Conservation (phyloP, 352 stramenopile genomes). For the Phytophthora pini region DNA sequence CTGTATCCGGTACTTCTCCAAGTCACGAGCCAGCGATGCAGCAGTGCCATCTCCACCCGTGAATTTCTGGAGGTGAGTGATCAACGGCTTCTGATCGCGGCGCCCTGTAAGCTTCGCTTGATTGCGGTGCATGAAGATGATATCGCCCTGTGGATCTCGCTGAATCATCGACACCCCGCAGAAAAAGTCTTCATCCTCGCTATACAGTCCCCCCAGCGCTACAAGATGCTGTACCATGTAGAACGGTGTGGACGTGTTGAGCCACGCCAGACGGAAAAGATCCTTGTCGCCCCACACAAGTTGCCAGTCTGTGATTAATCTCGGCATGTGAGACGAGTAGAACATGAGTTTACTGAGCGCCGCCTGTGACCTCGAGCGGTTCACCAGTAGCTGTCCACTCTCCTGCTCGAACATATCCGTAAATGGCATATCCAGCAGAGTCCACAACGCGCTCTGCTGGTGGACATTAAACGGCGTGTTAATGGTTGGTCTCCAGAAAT, state of each 20-base stretch:
- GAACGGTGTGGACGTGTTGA: conserved; percentile 77
- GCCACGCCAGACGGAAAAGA: conserved; percentile 79
- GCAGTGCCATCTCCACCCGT: conserved; percentile 68
- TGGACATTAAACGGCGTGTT: conserved; percentile 82
- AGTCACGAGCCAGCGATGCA: conserved; percentile 49
- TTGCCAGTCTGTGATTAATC: conserved; percentile 66
- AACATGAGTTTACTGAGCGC: conserved; percentile 85
- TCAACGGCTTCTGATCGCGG: conserved; percentile 57
- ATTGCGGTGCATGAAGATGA: conserved; percentile 87
- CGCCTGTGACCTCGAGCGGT: conserved; percentile 42
- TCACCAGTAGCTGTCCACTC: conserved; percentile 77
- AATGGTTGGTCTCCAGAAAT: conserved; percentile 76
- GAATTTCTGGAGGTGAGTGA: conserved; percentile 85
- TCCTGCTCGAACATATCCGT: conserved; percentile 90
- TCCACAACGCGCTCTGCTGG: conserved; percentile 71
- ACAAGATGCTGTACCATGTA: conserved; percentile 70
- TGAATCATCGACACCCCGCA: conserved; percentile 87
- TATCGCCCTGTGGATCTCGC: conserved; percentile 67
- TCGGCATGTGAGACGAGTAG: conserved; percentile 66
- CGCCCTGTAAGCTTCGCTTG: conserved; percentile 77
- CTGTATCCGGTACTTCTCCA: conserved; percentile 79
- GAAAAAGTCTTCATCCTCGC: conserved; percentile 60
- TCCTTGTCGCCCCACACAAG: conserved; percentile 79
- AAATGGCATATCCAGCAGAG: conserved; percentile 83
- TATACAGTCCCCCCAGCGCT: conserved; percentile 61